Evolutionary conservation across 768 basidiomycete genomes (phyloP).

Genomic region (Dendrothele bispora): DNA sequence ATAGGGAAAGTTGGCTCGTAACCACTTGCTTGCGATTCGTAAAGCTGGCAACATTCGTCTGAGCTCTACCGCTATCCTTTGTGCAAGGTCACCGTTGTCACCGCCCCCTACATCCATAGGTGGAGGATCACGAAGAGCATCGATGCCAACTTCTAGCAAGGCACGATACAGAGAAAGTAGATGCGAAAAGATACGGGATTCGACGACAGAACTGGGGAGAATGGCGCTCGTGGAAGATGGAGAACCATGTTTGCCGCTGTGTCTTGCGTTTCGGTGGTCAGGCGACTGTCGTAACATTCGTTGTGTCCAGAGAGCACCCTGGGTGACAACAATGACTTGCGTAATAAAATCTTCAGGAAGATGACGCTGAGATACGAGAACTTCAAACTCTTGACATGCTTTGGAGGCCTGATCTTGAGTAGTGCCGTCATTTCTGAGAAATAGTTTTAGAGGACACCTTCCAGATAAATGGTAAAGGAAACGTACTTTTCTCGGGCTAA

Average conservation of each 20-base stretch:
- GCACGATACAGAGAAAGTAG: constrained; percentile 62
- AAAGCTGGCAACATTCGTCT: constrained; percentile 85
- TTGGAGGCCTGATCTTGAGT: constrained; percentile 45
- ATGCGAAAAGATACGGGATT: constrained; percentile 68
- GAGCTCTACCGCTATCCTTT: constrained; percentile 83
- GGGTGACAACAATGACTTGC: constrained; percentile 68
- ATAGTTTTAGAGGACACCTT: constrained; percentile 10
- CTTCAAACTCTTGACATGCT: constrained; percentile 56
- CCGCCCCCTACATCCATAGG: constrained; percentile 54
- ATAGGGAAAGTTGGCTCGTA: constrained; percentile 73
- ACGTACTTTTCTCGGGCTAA: constrained; percentile 58
- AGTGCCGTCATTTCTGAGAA: constrained; percentile 47
- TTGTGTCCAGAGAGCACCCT: constrained; percentile 85
- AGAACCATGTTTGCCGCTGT: constrained; percentile 12
- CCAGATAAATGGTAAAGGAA: constrained; percentile 5
- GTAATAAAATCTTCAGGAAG: constrained; percentile 77
- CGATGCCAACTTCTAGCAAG: constrained; percentile 64
- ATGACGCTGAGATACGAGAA: constrained; percentile 64
- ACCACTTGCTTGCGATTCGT: constrained; percentile 88
- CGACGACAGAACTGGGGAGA: constrained; percentile 42
- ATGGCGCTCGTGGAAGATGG: constrained; percentile 25
- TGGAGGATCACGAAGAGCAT: constrained; percentile 58
- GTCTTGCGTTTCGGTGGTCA: constrained; percentile 23
- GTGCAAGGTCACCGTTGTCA: constrained; percentile 64
- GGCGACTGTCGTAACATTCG: constrained; percentile 64